Conservation (phyloP, 192 early-diverging fungal species). For the Chytriomyces sp. region DNA sequence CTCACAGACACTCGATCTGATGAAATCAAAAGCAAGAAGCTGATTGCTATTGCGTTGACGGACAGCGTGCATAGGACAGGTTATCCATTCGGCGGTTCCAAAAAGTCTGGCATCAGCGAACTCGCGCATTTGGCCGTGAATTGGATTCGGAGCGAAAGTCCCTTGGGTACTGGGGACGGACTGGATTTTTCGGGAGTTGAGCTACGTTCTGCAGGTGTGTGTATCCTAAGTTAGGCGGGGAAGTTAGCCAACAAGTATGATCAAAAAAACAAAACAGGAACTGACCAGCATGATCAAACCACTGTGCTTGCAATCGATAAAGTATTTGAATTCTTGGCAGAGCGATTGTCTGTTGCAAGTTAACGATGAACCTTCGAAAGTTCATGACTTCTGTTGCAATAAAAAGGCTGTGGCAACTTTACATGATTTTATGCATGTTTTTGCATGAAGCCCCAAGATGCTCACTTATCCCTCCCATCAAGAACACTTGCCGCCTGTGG, state of each 20-base stretch:
- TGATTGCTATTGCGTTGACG: slow-evolving; percentile 24
- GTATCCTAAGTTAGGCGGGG: not conserved
- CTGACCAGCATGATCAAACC: slow-evolving; percentile 20
- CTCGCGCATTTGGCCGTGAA: slow-evolving; percentile 10
- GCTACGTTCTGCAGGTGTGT: slow-evolving; percentile 10
- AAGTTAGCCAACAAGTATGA: no score
- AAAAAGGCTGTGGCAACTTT: no score
- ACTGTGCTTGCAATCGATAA: slow-evolving; percentile 23
- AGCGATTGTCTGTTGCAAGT: no score
- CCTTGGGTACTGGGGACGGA: not conserved
- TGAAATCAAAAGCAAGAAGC: not conserved
- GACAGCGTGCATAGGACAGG: slow-evolving; percentile 21
- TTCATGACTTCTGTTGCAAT: no score
- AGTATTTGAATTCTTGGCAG: slow-evolving; percentile 20
- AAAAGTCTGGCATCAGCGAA: no score
- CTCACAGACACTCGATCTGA: not conserved
- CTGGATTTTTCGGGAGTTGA: slow-evolving; percentile 1
- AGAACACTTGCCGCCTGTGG: no score
- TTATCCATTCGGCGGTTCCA: not conserved
- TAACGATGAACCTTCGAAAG: no score
- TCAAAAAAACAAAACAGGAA: not conserved
- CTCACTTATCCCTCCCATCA: no score
- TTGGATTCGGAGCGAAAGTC: slow-evolving; percentile 1
- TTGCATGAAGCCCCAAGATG: no score
- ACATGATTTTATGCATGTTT: no score